A percentile compares a stretch with the other conserved stretches of the same genome.
Evolutionary conservation across 805 yeast genomes (phyloP).

Genomic region (Candida argentea): DNA sequence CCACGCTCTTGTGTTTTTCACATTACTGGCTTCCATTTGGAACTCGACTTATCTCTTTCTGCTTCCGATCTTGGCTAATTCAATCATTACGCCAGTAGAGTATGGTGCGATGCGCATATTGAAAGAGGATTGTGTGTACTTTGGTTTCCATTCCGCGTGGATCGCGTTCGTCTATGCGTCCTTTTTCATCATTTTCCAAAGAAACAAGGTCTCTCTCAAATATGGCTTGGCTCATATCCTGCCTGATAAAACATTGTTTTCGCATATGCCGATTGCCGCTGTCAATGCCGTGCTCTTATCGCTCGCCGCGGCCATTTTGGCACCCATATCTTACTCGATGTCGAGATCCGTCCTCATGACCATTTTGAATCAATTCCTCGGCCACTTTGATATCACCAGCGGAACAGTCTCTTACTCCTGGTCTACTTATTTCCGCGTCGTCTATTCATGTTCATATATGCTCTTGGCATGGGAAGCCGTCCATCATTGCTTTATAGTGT

Average conservation of each 20-base stretch:
- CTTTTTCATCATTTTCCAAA: constrained; percentile 43
- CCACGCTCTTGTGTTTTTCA: constrained; percentile 11
- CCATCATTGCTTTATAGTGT: constrained; percentile 52
- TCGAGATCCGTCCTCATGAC: too few species aligned
- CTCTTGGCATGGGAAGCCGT: constrained; percentile 42
- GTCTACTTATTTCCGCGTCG: too few species aligned
- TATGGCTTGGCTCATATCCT: constrained; percentile 30
- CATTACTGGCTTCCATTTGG: constrained; percentile 14
- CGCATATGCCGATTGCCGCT: constrained; percentile 18
- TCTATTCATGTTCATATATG: constrained; percentile 10
- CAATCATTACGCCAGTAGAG: constrained; percentile 27
- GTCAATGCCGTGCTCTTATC: constrained; percentile 29
- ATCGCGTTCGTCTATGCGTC: constrained; percentile 37
- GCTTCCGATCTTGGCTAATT: constrained; percentile 12
- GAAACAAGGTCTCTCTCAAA: constrained; percentile 42
- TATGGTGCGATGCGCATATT: constrained; percentile 26
- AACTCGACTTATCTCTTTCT: constrained; percentile 17
- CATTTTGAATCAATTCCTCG: too few species aligned
- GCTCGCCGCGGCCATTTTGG: constrained; percentile 13
- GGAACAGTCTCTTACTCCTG: too few species aligned
- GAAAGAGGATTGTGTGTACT: constrained; percentile 38
- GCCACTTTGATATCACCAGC: too few species aligned
- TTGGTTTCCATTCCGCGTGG: constrained; percentile 35
- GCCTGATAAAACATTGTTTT: constrained; percentile 26
- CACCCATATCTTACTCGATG: constrained; percentile 33